Base-by-base conservation (phyloP, 1,139 yeast species). In the Candida mesenterica region DNA sequence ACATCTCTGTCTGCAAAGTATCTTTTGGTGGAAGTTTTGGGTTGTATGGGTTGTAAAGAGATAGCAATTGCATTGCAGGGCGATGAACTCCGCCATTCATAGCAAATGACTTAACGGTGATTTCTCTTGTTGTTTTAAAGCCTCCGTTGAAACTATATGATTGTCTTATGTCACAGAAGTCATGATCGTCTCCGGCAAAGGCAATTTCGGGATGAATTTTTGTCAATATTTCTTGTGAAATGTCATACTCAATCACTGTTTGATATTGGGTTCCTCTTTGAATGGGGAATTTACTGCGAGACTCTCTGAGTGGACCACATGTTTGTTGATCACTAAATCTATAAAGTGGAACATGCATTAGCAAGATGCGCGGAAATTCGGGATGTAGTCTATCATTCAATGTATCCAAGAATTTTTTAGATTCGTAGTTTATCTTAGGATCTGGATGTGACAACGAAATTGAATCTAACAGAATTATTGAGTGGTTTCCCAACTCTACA, bases 131-230 rank as follows among this genome's bases (percentile, higher is more conserved):
- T 5, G 51, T 49, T 8, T 50, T 45, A 12, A 53, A 53, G 2
- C 60, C 59, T 1, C 68, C 66, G 17, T 57, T 54, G 9, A 53
- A 44, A 5, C 46, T 41, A 45, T 72, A 78, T 2, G 71, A 59
- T 50, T 89, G 96, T 9, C 64, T 60, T 10, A 85, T 75, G 44
- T 84, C 89, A 59, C 98, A 92, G 46, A 88, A 90, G 57, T 92
- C 98, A 61, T 92, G 98, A 55, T 92, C 98, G 55, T 92, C 98
- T 1, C 98, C 98, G 3, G 95, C 82, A 54, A 89, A 86, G 1
- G 87, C 71, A 6, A 82, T 62, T 13, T 65, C 62, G 0, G 98
- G 98, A 34, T 72, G 65, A 1, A 89, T 55, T 4, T 61, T 60
- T 4, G 67, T 53, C 27, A 92, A 57, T 6, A 92, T 70, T 14